Evolutionary conservation across 352 stramenopile species (phyloP), one percentile per base, ranked within the genome.

Genomic region (Phytophthora sansomeana): DNA sequence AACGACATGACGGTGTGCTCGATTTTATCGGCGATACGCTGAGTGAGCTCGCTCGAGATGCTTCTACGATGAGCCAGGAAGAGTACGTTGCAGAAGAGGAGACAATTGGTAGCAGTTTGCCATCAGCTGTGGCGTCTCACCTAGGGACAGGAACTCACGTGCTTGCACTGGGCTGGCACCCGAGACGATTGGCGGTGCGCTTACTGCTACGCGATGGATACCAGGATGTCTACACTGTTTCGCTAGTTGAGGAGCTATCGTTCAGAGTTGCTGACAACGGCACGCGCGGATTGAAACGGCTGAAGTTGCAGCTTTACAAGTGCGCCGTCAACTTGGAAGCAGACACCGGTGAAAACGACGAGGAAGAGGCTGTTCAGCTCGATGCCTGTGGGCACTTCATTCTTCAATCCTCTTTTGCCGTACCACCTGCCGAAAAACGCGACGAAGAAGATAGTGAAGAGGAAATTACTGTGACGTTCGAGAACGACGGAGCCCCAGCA

Each of bases 171-270:
- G 74, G 66, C 26, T 67, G 58, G 50, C 61, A 66, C 39, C 30
- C 55, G 4, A 41, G 63, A 11, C 58, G 54, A 33, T 41, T 54
- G 19, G 58, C 51, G 4, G 63, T 72, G 11, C 46, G 35, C 4
- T 44, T 66, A 10, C 47, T 85, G 8, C 61, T 83, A 4, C 52
- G 42, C n/a, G 44, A 67, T 6, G 69, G 74, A 24, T 77, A 74
- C 30, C 54, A 53, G 21, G 52, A 78, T 8, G 39, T 85, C 16
- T 83, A 80, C 52, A 69, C 48, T 2, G 38, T 85, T 14, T 68
- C 68, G 1, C 4, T 68, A 21, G 30, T 43, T 50, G 50, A 68
- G 19, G 24, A 68, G 11, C 10, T 58, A n/a, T 59, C 54, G 9
- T 61, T 61, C 3, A 60, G 17, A 42, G 30, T 67, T 32, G 30